A percentile compares a stretch with the other conserved stretches of the same genome.
Evolutionary conservation across 202 grass and related monocot genomes (phyloP).

Genomic region (Carex sylvatica): DNA sequence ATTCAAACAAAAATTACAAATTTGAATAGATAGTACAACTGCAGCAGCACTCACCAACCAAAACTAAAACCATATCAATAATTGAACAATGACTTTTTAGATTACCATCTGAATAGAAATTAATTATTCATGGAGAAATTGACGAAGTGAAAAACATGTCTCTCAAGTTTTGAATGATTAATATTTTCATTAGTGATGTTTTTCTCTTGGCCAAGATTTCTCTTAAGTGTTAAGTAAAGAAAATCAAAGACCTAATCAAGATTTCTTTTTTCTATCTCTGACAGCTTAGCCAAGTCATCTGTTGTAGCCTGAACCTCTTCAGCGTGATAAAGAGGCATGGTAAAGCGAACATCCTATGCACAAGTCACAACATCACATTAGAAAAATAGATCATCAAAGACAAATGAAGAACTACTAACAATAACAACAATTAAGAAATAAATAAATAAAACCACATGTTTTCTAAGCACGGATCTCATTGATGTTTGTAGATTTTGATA

Average conservation of each 20-base stretch:
- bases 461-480: slow-evolving; percentile 68
- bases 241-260: slow-evolving; percentile 61
- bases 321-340: slow-evolving; percentile 74
- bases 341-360: slow-evolving; percentile 57
- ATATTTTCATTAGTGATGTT: too few relatives aligned
- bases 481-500: slow-evolving; percentile 81
- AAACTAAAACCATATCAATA: too few relatives aligned
- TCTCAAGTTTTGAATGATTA: too few relatives aligned
- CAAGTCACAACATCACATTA: background rate
- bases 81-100: too few relatives aligned
- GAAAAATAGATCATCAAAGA: slow-evolving; percentile 12
- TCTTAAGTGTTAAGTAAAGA: background rate
- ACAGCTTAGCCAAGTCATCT: slow-evolving; percentile 82
- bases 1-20: too few relatives aligned
- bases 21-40: too few relatives aligned
- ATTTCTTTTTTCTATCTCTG: slow-evolving; percentile 80
- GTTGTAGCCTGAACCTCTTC: slow-evolving; percentile 70
- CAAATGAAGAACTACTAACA: background rate
- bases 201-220: too few relatives aligned
- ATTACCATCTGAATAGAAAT: too few relatives aligned
- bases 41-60: too few relatives aligned
- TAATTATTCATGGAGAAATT: too few relatives aligned
- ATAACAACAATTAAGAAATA: background rate
- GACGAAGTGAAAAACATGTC: too few relatives aligned
- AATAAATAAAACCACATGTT: slow-evolving; percentile 58